These are phyloP conservation scores for Chlamydomonas schloesseri DNA, from an alignment of 139 green algal species.

Conservation along the genomic window DNA sequence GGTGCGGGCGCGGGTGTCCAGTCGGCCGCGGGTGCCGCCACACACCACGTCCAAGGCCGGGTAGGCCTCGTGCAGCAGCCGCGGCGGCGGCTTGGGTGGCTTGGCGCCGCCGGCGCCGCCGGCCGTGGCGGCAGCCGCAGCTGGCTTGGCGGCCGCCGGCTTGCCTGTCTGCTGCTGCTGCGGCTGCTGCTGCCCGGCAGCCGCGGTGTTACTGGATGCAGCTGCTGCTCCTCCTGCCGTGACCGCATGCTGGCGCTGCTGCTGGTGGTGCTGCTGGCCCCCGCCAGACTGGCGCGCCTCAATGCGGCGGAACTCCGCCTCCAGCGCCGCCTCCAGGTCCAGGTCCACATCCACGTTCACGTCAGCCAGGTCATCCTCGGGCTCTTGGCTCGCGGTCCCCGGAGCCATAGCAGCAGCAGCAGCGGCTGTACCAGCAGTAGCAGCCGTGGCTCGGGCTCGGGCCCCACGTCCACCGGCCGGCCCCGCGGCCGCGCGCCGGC, in stretches of 20 bases:
- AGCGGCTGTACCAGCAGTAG: too few relatives aligned
- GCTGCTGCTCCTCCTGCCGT: not conserved
- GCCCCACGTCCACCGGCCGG: too few relatives aligned
- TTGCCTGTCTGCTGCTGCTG: not conserved
- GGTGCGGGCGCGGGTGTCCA: not conserved
- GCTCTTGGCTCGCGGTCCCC: too few relatives aligned
- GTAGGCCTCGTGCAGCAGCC: not conserved
- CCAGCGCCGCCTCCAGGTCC: constrained; percentile 20
- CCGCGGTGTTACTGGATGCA: not conserved
- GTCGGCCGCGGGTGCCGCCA: not conserved
- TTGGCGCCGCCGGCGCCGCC: not conserved
- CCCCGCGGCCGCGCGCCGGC: too few relatives aligned
- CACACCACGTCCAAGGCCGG: not conserved
- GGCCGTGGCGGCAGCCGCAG: too few relatives aligned
- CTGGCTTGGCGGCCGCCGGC: too few relatives aligned
- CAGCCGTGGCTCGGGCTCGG: too few relatives aligned
- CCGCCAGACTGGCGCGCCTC: not conserved
- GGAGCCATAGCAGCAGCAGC: not conserved
- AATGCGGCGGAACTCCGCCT: not conserved
- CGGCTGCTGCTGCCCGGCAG: too few relatives aligned
- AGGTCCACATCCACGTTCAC: not conserved
- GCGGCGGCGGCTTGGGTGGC: not conserved
- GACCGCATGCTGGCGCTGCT: not conserved
- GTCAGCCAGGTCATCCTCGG: not conserved
- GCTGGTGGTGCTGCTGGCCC: not conserved